Base-by-base conservation (phyloP, 495 filamentous ascomycete genomes). In the Podospora pseudocomata region DNA sequence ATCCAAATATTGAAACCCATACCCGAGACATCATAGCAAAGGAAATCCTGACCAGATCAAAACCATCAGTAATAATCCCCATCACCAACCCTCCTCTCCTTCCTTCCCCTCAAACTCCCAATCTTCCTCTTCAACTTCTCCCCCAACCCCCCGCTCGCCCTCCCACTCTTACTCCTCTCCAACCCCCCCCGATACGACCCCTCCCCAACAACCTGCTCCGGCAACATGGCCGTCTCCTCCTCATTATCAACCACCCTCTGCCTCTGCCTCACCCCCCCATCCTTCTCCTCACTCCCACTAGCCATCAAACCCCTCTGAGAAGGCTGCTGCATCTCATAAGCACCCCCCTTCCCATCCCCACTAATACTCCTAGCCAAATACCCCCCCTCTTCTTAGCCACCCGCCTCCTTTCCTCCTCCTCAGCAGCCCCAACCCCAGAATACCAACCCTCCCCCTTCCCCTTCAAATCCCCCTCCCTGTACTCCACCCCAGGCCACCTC, bases 371-470 rank as follows among this genome's bases (percentile, higher is more conserved):
- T 49, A 6, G 39, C 39, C 39, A 49, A 13, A 49, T 49, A 49
- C 0, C 39, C 39, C 39, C 39, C 39, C 39, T 49, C 39, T 49
- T 5, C 13, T 49, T 49, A 3, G 39, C 39, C 39, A 11, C 39
- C 39, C 23, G 23, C 23, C 3, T 49, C 32, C 64, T 67, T 11
- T 61, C 70, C 68, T 73, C 73, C 16, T 85, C 80, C 74, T 89
- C 90, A 49, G 87, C 91, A 63, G 85, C 80, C 74, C 89, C 90
- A 53, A 87, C 91, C 61, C 89, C 79, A 18, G 90, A 84, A 79
- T 84, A 95, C 4, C 84, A 84, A 4, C 91, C 91, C 76, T 93
- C 90, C 44, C 91, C 90, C 76, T 95, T 93, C 39, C 91, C 91
- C 73, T 93, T 93, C 49, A 90, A 80, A 71, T 95, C 91, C 34